Evolutionary conservation across 108 stramenopile species (phyloP), one percentile per base, ranked within the genome.

Genomic region (Epithemia pelagica): DNA sequence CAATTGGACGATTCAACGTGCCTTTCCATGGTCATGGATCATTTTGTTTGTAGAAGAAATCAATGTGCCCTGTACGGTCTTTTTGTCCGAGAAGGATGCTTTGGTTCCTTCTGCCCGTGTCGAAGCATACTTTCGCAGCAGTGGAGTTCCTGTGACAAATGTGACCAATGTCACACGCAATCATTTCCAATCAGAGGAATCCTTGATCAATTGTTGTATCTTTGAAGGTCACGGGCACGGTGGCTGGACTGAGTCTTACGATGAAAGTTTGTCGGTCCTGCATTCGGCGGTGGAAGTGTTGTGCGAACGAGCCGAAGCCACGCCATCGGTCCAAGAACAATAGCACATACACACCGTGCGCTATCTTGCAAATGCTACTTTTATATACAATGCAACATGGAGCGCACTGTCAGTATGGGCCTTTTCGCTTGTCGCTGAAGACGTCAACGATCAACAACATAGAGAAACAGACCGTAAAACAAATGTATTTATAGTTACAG

Each of bases 21-120:
- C 78, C 1, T 94, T 94, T 67, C 89, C 89, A 5, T 94, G 93
- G 93, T 63, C 78, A n/a, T 79, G 87, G 70, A 90, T 94, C 28
- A 66, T 71, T 32, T 68, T 94, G 23, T 94, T 91, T 56, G 66
- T 73, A 1, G 90, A 91, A 30, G 82, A 94, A 64, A 82, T 94
- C 20, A 63, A 74, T 52, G 80, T 88, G 37, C 89, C 88, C 0
- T 85, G 85, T 27, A 71, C 83, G 3, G 67, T 94, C 2, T 88
- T 90, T 76, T 70, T 94, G 32, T 78, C 80, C 52, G 90, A 91
- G 30, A 68, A 81, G 26, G 93, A 94, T 75, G 74, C 79, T 27
- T 76, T 94, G 30, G 88, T 94, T 28, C 93, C 93, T n/a, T 69
- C 78, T 0, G 70, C 67, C 21, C 79, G 80, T 63, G 82, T 91